Percentiles rank a stretch among this genome's conserved stretches.
These are phyloP conservation scores for Bocquillonia castaneifolia DNA, from an alignment of 441 rosid species.

Conservation along the genomic window DNA sequence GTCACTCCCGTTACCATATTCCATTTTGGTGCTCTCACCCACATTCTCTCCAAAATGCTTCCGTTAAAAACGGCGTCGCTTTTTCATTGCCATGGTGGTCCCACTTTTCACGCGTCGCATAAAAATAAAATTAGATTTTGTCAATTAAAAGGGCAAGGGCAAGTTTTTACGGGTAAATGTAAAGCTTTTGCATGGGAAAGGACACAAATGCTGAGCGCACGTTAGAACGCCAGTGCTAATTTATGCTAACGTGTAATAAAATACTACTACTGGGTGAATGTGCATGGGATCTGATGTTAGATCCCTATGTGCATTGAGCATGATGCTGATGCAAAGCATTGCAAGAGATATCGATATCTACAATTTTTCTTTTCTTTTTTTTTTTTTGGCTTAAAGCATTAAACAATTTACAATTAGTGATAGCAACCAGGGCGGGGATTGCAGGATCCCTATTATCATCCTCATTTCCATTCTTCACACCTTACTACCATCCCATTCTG, in stretches of 20 bases:
- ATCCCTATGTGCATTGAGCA: conserved; percentile 26
- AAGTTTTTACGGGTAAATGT: conserved; percentile 23
- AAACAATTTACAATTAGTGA: no score
- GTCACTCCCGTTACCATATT: conserved; percentile 8
- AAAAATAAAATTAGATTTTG: no score
- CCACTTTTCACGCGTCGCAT: conserved; percentile 21
- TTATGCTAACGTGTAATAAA: background rate
- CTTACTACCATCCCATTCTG: no score
- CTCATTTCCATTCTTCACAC: no score
- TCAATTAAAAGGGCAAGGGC: no score
- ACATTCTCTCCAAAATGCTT: conserved; percentile 1
- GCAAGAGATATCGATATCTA: no score
- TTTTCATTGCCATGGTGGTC: background rate
- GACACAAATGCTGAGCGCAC: conserved; percentile 22
- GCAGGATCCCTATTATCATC: no score
- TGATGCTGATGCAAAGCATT: conserved; percentile 25
- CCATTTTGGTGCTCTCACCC: conserved; percentile 1
- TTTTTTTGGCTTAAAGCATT: no score
- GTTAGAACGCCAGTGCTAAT: background rate
- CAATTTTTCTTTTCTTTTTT: no score
- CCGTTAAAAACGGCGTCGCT: conserved; percentile 27
- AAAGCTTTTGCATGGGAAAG: conserved; percentile 25
- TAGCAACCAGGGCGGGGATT: no score
- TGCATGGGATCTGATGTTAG: conserved; percentile 21
- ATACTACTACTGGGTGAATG: no score